Percentiles rank a stretch among this genome's conserved stretches.
Conservation (phyloP, 306 rosid species). For the Pachyrhizus erosus region DNA sequence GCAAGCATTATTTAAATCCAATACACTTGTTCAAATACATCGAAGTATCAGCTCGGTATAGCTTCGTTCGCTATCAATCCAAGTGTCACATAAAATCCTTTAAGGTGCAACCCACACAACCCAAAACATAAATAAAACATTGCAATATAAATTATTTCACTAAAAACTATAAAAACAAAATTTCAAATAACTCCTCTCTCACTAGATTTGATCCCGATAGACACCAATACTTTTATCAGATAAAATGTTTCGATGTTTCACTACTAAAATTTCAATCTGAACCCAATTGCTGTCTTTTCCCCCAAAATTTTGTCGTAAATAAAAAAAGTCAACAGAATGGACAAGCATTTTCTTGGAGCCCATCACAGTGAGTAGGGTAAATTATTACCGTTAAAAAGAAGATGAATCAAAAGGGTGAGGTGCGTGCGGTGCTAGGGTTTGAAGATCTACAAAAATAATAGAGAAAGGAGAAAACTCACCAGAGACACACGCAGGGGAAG, state of each 20-base stretch:
- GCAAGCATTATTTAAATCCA: not conserved
- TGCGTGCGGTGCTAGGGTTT: constrained; percentile 3
- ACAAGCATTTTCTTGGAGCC: not conserved
- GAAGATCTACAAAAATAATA: constrained; percentile 15
- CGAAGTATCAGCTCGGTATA: not conserved
- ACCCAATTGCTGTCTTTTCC: not conserved
- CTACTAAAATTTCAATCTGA: not conserved
- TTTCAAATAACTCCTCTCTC: not conserved
- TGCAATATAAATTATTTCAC: not conserved
- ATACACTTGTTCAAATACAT: not conserved
- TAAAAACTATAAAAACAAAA: not conserved
- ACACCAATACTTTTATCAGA: not conserved
- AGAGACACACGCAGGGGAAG: constrained; percentile 20
- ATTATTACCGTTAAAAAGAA: not conserved
- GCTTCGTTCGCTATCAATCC: constrained; percentile 20
- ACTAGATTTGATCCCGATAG: constrained; percentile 7
- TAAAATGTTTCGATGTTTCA: not conserved
- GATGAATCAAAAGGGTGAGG: not conserved
- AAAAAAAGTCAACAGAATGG: not conserved
- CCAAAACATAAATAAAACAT: constrained; percentile 10
- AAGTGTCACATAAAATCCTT: not conserved
- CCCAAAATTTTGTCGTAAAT: not conserved
- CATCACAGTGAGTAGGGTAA: not conserved
- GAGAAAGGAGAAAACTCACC: constrained; percentile 40
- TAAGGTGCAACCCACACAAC: not conserved